Conservation (phyloP, 306 rosid genomes). For the Cotoneaster glaucophyllus region DNA sequence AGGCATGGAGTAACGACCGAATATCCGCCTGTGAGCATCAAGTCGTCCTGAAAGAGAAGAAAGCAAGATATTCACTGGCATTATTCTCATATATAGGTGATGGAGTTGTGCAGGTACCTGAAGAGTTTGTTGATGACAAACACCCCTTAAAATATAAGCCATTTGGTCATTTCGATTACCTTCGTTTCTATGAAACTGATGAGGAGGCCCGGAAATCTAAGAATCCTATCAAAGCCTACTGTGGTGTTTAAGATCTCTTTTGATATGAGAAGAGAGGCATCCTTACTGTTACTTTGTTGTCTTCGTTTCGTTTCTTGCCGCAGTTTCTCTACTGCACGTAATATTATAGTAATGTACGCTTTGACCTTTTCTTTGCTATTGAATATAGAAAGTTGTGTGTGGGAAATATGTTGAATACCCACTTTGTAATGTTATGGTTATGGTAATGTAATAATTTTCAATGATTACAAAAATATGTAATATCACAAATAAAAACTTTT, state of each 20-base stretch:
- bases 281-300: no score
- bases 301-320: no score
- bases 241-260: slow-evolving; percentile 13
- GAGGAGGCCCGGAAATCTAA: not conserved
- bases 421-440: no score
- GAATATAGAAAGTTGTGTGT: no score
- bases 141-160: slow-evolving; percentile 27
- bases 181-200: slow-evolving; percentile 3
- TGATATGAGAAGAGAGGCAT: no score
- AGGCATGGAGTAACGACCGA: slow-evolving; percentile 34
- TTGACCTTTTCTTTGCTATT: no score
- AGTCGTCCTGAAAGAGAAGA: slow-evolving; percentile 15
- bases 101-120: slow-evolving; percentile 27
- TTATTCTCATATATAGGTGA: not conserved
- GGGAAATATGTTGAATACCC: no score
- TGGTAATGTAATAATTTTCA: no score
- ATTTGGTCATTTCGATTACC: slow-evolving; percentile 25
- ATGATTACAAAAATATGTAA: no score
- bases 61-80: slow-evolving; percentile 12
- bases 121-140: slow-evolving; percentile 31
- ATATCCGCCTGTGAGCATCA: slow-evolving; percentile 17
- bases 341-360: no score
- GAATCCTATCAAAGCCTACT: slow-evolving; percentile 29
- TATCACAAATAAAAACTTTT: no score
- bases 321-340: no score